These are phyloP conservation scores for Aspergillus intermedius DNA, from an alignment of 2,329 filamentous ascomycete genomes.

Conservation along the genomic window DNA sequence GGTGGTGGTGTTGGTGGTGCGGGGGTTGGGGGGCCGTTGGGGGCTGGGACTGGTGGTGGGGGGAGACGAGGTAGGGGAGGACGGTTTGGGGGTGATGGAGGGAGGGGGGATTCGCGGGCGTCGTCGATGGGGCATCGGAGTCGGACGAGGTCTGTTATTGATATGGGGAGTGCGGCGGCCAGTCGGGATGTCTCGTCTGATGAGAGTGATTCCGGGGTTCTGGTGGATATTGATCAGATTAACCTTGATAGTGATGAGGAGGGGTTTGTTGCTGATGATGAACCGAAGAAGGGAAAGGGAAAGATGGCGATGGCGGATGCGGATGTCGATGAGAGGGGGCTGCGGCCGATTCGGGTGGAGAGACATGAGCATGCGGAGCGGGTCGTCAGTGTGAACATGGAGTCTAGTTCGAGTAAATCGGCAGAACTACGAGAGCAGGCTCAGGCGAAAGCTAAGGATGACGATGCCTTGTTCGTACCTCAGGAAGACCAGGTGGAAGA, in stretches of 20 bases:
- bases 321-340: slow-evolving; percentile 19
- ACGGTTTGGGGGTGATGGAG: slow-evolving; percentile 5
- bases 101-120: slow-evolving; percentile 14
- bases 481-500: slow-evolving; percentile 24
- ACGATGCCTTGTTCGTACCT: slow-evolving; percentile 28
- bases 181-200: slow-evolving; percentile 36
- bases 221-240: slow-evolving; percentile 53
- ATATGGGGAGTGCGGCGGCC: slow-evolving; percentile 13
- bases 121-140: slow-evolving; percentile 23
- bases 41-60: slow-evolving; percentile 16
- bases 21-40: slow-evolving; percentile 23
- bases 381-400: slow-evolving; percentile 48
- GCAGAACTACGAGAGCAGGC: slow-evolving; percentile 35
- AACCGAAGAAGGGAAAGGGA: slow-evolving; percentile 29
- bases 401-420: slow-evolving; percentile 43
- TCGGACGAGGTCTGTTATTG: slow-evolving; percentile 22
- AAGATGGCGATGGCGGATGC: slow-evolving; percentile 23
- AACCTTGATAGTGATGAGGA: slow-evolving; percentile 51
- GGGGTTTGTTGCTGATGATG: slow-evolving; percentile 22
- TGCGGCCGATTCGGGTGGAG: slow-evolving; percentile 50
- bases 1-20: slow-evolving; percentile 16
- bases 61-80: slow-evolving; percentile 17
- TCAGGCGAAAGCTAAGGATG: slow-evolving; percentile 25
- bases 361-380: slow-evolving; percentile 52
- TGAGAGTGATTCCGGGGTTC: slow-evolving; percentile 40